Evolutionary conservation across 129 eudicot genomes (phyloP), one percentile per base, ranked within the genome.

Genomic region (Chrysanthemum seticuspe): DNA sequence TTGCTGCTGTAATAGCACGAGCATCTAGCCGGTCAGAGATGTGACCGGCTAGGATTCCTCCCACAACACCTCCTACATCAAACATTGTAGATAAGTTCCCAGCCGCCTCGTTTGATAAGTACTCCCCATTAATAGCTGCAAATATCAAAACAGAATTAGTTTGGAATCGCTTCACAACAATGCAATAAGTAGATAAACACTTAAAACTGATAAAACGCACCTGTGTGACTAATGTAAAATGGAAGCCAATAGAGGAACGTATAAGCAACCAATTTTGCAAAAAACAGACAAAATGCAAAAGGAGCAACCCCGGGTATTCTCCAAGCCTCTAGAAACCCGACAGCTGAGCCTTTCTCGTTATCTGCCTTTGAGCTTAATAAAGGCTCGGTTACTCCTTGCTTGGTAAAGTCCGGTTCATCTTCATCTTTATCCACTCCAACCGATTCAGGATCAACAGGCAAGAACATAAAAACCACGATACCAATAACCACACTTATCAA

Each of bases 161-260:
- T 54, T 31, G 31, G 1, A 9, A 4, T 16, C 47, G 47, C 47
- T 40, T 1, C 3, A 31, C 47, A 65, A 49, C 40, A 69, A 53
- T 18, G 0, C 6, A 3, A 27, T 6, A 3, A n/a, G 16, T 0
- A 53, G 2, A 62, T 25, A 25, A 27, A 54, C 15, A 53, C 6
- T 10, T 10, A 9, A 50, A 62, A 18, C 1, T 5, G 13, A 51
- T 25, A 21, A 52, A 54, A 25, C 52, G 29, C 83, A 94, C 99
- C 96, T 77, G 99, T 90, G 75, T 90, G 88, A 68, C 97, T 95
- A 74, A 95, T 86, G 87, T 95, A 95, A 78, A 90, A 95, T 2
- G 99, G 99, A 36, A 95, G 99, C 99, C 99, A 95, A 59, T 95
- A 95, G 27, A 95, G 85, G 70, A 95, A 95, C 6, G 99, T 95